Percentiles rank a stretch among this genome's conserved stretches.
Conservation (phyloP, 441 rosid species). For the Erysimum cheiri region DNA sequence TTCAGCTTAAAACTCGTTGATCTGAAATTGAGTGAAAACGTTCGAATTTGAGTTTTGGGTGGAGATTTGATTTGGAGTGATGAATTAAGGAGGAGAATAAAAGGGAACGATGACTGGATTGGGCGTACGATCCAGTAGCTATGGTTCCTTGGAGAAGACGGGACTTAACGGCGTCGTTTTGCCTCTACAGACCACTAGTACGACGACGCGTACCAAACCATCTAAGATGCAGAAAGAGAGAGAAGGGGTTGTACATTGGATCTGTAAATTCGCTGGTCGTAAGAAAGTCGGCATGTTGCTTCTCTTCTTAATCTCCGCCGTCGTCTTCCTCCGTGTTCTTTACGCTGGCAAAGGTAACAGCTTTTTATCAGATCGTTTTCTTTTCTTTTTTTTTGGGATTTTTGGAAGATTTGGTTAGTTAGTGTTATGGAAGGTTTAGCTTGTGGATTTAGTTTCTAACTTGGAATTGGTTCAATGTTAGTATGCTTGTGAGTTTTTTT, state of each 20-base stretch:
- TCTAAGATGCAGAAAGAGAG: constrained; percentile 86
- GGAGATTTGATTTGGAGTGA: constrained; percentile 55
- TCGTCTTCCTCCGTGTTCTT: constrained; percentile 80
- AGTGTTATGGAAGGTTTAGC: not conserved
- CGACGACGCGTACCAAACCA: constrained; percentile 64
- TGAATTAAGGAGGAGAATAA: constrained; percentile 27
- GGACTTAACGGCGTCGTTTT: constrained; percentile 63
- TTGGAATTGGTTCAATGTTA: constrained; percentile 1
- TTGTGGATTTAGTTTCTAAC: not conserved
- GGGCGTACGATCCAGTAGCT: constrained; percentile 94
- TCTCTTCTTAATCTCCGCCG: constrained; percentile 79
- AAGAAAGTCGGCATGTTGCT: constrained; percentile 93
- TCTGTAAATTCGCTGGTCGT: constrained; percentile 90
- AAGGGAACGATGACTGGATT: constrained; percentile 73
- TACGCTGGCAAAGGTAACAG: constrained; percentile 79
- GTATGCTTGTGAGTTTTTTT: not conserved
- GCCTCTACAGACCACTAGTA: constrained; percentile 52
- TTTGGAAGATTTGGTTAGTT: not conserved
- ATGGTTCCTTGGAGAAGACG: constrained; percentile 87
- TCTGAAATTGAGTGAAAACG: constrained; percentile 28
- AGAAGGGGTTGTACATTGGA: constrained; percentile 76
- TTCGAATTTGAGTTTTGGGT: constrained; percentile 13
- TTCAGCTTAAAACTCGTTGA: constrained; percentile 25
- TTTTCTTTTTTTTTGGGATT: too few species aligned
- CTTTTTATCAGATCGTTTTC: not conserved